Evolutionary conservation across 768 basidiomycete species (phyloP).

Genomic region (Psilocybe cyanescens): DNA sequence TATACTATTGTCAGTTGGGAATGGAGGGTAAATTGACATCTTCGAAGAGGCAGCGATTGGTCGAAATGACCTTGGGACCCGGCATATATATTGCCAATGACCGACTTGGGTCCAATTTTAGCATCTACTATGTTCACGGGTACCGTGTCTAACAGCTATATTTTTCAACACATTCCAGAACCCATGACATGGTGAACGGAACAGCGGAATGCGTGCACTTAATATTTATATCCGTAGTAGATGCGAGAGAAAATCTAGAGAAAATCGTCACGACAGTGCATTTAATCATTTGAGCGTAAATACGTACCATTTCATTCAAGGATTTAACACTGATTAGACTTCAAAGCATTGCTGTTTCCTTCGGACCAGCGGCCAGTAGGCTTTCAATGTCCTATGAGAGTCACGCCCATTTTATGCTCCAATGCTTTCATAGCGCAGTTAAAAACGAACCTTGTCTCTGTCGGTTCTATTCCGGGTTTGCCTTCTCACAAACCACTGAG

Average conservation of each 20-base stretch:
- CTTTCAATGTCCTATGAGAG: neutral
- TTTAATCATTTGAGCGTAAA: too few species aligned
- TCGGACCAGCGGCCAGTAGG: neutral
- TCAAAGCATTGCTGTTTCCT: too few species aligned
- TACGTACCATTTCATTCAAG: too few species aligned
- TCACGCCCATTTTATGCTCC: neutral
- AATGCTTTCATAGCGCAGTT: neutral
- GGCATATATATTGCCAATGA: too few species aligned
- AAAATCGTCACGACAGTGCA: too few species aligned
- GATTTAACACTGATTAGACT: too few species aligned
- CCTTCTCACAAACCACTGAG: conserved; percentile 32
- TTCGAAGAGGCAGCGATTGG: neutral
- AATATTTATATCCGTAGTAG: neutral
- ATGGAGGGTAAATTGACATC: conserved; percentile 32
- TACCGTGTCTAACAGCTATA: too few species aligned
- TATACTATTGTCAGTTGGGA: conserved; percentile 45
- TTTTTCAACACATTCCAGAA: neutral
- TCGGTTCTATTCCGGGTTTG: conserved; percentile 17
- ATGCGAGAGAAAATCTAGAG: too few species aligned
- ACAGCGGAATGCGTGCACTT: neutral
- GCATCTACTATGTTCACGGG: too few species aligned
- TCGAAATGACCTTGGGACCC: too few species aligned
- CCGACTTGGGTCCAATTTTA: too few species aligned
- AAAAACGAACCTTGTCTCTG: conserved; percentile 10
- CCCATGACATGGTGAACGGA: neutral